These are phyloP conservation scores for Exophiala xenobiotica DNA, from an alignment of 2,329 filamentous ascomycete species.

Conservation along the genomic window DNA sequence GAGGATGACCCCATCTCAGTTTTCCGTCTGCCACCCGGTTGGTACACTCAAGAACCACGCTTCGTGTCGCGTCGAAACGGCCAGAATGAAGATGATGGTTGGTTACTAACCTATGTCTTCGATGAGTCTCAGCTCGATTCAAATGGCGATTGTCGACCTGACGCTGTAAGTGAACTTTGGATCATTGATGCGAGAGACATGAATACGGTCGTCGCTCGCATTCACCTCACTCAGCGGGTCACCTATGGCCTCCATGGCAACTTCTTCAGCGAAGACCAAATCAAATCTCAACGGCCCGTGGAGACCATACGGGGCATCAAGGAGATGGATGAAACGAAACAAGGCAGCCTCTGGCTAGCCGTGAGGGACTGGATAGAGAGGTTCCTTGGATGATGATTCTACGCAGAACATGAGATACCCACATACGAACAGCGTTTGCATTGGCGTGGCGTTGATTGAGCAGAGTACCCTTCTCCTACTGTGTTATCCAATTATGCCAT, in stretches of 20 bases:
- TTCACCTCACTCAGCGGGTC: constrained; percentile 64
- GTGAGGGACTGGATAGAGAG: constrained; percentile 13
- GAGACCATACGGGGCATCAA: constrained; percentile 33
- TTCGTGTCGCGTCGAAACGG: constrained; percentile 56
- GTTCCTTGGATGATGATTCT: constrained; percentile 9
- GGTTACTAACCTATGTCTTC: constrained; percentile 67
- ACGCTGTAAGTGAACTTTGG: constrained; percentile 63
- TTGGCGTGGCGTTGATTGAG: not conserved
- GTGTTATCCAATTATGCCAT: no score
- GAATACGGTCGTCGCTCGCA: constrained; percentile 58
- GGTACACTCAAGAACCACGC: constrained; percentile 66
- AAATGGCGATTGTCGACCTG: constrained; percentile 45
- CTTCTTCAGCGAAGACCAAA: constrained; percentile 59
- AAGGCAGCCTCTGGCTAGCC: constrained; percentile 7
- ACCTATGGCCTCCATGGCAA: constrained; percentile 68
- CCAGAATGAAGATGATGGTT: constrained; percentile 63
- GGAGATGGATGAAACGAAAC: constrained; percentile 3
- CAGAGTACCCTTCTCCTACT: no score
- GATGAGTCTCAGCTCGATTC: constrained; percentile 64
- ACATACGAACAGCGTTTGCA: not conserved
- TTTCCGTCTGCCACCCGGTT: constrained; percentile 60
- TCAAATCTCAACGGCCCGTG: constrained; percentile 49
- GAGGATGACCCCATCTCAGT: constrained; percentile 58
- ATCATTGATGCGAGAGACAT: constrained; percentile 65
- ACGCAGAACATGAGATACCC: not conserved